These are phyloP conservation scores for Blastobotrys apis DNA, from an alignment of 1,139 yeast species.

Conservation along the genomic window DNA sequence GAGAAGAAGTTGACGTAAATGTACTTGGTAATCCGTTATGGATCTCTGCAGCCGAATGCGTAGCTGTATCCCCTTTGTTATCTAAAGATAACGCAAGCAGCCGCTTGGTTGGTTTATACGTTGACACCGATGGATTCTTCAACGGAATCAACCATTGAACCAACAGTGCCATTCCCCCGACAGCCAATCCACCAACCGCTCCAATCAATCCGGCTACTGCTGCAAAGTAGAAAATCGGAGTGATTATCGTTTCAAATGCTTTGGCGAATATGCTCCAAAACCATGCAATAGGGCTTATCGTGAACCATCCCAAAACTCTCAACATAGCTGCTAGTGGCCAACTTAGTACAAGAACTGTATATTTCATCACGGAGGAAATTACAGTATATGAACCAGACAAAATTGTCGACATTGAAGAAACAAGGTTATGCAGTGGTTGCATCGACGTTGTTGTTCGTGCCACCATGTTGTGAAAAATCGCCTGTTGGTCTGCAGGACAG, in stretches of 20 bases:
- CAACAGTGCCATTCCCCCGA: slow-evolving; percentile 24
- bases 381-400: too few relatives aligned
- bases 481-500: slow-evolving; percentile 4
- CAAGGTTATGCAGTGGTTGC: too few relatives aligned
- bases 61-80: too few relatives aligned
- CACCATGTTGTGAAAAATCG: neutral
- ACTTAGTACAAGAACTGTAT: neutral
- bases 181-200: slow-evolving; percentile 23
- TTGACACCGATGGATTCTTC: too few relatives aligned
- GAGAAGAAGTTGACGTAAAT: neutral
- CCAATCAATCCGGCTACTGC: slow-evolving; percentile 24
- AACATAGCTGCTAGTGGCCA: slow-evolving; percentile 1
- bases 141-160: slow-evolving; percentile 22
- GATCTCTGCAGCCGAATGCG: too few relatives aligned
- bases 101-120: too few relatives aligned
- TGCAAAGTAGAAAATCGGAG: slow-evolving; percentile 25
- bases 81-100: too few relatives aligned
- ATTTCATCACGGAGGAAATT: too few relatives aligned
- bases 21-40: too few relatives aligned
- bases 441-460: too few relatives aligned
- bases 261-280: slow-evolving; percentile 20
- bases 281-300: slow-evolving; percentile 16
- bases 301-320: neutral
- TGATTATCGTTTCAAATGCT: slow-evolving; percentile 21
- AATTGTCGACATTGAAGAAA: too few relatives aligned